Evolutionary conservation across 176 grass and related monocot genomes (phyloP), one percentile per base, ranked within the genome.

Genomic region (Rhynchospora breviuscula): DNA sequence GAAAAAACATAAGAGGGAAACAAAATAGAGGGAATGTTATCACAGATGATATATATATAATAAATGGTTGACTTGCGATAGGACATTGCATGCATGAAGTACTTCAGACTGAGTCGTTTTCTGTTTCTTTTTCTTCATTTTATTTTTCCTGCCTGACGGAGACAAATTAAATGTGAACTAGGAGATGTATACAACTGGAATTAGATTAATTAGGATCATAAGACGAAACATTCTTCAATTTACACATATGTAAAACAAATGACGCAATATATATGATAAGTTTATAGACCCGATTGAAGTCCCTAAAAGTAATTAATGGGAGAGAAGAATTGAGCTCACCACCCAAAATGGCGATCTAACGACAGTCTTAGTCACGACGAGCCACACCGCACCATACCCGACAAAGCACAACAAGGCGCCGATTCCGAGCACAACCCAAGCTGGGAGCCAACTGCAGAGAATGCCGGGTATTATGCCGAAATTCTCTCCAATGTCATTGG

Each of bases 401-500:
- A 91, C 25, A 72, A 98, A 89, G 84, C 90, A 93, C 85, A 88
- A 91, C 22, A 88, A 85, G 62, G 89, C 91, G 59, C 95, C 95
- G 63, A 87, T 83, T 82, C 87, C 31, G 66, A 98, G 92, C 40
- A 98, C 82, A 79, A 92, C 72, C 92, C 88, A 98, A 0, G 92
- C 89, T 46, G 91, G 91, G 21, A 95, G 79, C 33, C 89, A 85
- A 77, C 87, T 95, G 89, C 89, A 88, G 66, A 91, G 81, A 71
- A 98, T 56, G 43, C 95, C 92, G 0, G 92, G 86, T 35, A 98
- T 17, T 33, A 98, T 87, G 0, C 92, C 92, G 0, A 95, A 90
- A 89, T 93, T 98, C 92, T 98, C 91, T 82, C 92, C 92, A 57
- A 93, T 69, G 86, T 98, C 91, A 67, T 88, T 91, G 86, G 87